phyloP scores from a whole-genome alignment of 176 grass and related monocot genomes.

The Tuctoria greenei region DNA sequence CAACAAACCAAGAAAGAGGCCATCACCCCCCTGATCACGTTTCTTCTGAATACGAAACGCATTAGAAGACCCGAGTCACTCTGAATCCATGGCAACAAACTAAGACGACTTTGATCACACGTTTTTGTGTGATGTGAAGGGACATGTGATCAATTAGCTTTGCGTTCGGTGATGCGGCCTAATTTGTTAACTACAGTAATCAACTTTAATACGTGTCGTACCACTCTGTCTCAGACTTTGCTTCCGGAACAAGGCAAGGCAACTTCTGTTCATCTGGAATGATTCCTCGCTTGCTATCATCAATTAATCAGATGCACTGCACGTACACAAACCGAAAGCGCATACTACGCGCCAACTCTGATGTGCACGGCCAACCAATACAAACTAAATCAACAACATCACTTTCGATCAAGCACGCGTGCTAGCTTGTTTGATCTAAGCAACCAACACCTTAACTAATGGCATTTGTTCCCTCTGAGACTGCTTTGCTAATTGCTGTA shows the following conservation, averaged over 20 bases:
- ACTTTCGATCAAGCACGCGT: background rate
- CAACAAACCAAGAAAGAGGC: too few species aligned
- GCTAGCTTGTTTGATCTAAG: background rate
- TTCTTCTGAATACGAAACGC: background rate
- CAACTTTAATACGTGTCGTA: background rate
- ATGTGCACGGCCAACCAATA: constrained; percentile 31
- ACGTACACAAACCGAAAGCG: constrained; percentile 36
- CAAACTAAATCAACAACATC: background rate
- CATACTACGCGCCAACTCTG: background rate
- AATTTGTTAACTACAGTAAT: background rate
- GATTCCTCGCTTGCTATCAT: constrained; percentile 46
- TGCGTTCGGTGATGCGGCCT: background rate
- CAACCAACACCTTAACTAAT: background rate
- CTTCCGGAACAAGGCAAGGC: constrained; percentile 52
- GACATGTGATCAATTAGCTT: background rate
- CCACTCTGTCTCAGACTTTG: constrained; percentile 38
- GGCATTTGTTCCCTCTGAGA: background rate
- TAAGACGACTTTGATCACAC: background rate
- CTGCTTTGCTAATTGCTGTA: background rate
- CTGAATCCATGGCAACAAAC: background rate
- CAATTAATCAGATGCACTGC: background rate
- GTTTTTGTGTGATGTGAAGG: background rate
- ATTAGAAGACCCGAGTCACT: background rate
- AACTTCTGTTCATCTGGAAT: background rate
- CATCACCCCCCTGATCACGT: background rate